Evolutionary conservation across 192 early-diverging fungal species (phyloP).

Genomic region (Lunasporangiospora selenospora): DNA sequence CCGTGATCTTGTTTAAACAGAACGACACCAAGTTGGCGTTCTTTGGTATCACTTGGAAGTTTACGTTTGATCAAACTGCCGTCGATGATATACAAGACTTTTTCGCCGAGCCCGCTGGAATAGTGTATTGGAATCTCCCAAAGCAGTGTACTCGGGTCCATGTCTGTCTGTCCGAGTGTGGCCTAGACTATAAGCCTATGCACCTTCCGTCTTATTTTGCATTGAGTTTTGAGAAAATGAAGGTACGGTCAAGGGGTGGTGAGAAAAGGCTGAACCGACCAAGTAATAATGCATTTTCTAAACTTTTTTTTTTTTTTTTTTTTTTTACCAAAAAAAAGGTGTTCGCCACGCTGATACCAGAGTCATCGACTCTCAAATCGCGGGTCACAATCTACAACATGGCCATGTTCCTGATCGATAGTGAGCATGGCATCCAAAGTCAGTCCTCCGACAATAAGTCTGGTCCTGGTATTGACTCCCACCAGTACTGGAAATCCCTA

Average conservation of each 20-base stretch:
- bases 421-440: slow-evolving; percentile 35
- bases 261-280: too few relatives aligned
- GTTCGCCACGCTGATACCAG: slow-evolving; percentile 62
- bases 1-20: slow-evolving; percentile 59
- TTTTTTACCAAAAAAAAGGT: too few relatives aligned
- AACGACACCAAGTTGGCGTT: slow-evolving; percentile 64
- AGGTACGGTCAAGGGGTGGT: slow-evolving; percentile 58
- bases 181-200: slow-evolving; percentile 66
- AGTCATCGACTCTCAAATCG: slow-evolving; percentile 64
- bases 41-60: slow-evolving; percentile 56
- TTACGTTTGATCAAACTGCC: slow-evolving; percentile 46
- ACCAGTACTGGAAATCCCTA: slow-evolving; percentile 34
- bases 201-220: slow-evolving; percentile 57
- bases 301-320: too few relatives aligned
- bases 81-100: slow-evolving; percentile 63
- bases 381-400: slow-evolving; percentile 58
- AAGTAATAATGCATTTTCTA: too few relatives aligned
- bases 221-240: slow-evolving; percentile 62
- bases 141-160: slow-evolving; percentile 63
- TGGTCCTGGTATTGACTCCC: slow-evolving; percentile 17
- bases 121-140: slow-evolving; percentile 33
- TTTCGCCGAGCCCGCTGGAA: slow-evolving; percentile 60
- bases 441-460: slow-evolving; percentile 4
- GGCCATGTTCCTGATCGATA: slow-evolving; percentile 60
- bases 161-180: slow-evolving; percentile 63